Evolutionary conservation across 192 early-diverging fungal species (phyloP), one percentile per base, ranked within the genome.

Genomic region (Linnemannia exigua): DNA sequence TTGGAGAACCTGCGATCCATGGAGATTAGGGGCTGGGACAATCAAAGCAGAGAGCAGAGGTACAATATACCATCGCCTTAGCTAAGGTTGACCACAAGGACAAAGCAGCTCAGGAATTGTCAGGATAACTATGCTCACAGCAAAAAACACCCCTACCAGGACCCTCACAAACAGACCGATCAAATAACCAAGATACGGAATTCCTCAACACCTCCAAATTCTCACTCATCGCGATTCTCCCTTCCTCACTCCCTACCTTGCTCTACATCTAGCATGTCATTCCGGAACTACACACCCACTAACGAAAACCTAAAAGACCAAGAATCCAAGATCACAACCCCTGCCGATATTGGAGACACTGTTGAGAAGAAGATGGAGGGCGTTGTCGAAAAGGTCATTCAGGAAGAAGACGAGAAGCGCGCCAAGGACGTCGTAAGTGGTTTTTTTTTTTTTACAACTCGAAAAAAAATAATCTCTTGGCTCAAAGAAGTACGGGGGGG

Each of bases 381-480:
- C 28, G 86, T 94, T 63, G 84, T 90, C 1, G 87, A 89, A 63
- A 88, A 90, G 72, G 89, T 90, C 19, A 79, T 91, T 54, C 79
- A 88, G 46, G 90, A 90, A 75, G 95, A 91, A 46, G 89, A 90
- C 16, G 87, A 77, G n/a, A 90, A 91, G 61, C 86, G 89, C 17
- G 90, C 88, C 22, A 90, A 91, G 77, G 93, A 95, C 79, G 88
- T 95, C 33, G 93, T 93, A 90, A 74, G 91, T 87, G 25, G n/a
- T 76, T 83, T 46, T 31, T 84, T 31, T 14, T 35, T 0, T 25
- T 22, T 41, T 16, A 76, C 46, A 16, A 19, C 9, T 31, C 8
- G 58, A 22, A 15, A 22, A 3, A 44, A 9, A 3, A 44, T 9
- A 44, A 6, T 3, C 9, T 44, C 9, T 44, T 44, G 41, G 16